These are phyloP conservation scores for Phanerodontia chrysosporium DNA, from an alignment of 768 basidiomycete genomes.

Conservation along the genomic window DNA sequence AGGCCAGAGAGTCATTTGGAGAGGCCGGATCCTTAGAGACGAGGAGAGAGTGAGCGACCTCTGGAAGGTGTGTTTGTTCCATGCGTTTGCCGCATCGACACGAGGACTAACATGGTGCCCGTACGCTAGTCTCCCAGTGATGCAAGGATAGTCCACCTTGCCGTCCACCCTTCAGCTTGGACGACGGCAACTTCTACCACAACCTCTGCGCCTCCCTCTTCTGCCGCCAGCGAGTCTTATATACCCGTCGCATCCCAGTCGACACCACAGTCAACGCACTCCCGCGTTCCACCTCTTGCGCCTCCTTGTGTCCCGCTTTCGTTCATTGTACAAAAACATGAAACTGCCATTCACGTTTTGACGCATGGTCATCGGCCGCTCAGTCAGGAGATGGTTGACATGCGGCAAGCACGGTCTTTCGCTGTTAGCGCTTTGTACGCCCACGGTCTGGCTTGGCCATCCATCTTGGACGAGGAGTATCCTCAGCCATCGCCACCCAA, in stretches of 20 bases:
- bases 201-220: conserved; percentile 5
- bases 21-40: conserved; percentile 63
- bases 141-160: conserved; percentile 63
- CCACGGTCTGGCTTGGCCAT: conserved; percentile 40
- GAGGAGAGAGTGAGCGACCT: conserved; percentile 60
- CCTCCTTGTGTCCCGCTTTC: conserved; percentile 14
- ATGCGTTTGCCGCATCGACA: not conserved
- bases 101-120: not conserved
- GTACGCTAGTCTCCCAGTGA: conserved; percentile 49
- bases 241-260: not conserved
- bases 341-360: conserved; percentile 21
- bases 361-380: conserved; percentile 5
- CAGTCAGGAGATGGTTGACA: not conserved
- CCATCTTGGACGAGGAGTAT: conserved; percentile 34
- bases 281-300: conserved; percentile 1
- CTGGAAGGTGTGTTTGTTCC: conserved; percentile 56
- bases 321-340: conserved; percentile 23
- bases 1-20: conserved; percentile 77
- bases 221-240: conserved; percentile 14
- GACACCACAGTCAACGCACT: not conserved
- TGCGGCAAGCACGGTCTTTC: conserved; percentile 12
- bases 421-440: conserved; percentile 27
- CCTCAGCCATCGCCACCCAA: conserved; percentile 22
- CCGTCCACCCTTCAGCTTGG: conserved; percentile 82
- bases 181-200: conserved; percentile 44